Percentiles rank a stretch among this genome's conserved stretches.
phyloP scores from a whole-genome alignment of 306 rosid species.

The Benincasa hispida region DNA sequence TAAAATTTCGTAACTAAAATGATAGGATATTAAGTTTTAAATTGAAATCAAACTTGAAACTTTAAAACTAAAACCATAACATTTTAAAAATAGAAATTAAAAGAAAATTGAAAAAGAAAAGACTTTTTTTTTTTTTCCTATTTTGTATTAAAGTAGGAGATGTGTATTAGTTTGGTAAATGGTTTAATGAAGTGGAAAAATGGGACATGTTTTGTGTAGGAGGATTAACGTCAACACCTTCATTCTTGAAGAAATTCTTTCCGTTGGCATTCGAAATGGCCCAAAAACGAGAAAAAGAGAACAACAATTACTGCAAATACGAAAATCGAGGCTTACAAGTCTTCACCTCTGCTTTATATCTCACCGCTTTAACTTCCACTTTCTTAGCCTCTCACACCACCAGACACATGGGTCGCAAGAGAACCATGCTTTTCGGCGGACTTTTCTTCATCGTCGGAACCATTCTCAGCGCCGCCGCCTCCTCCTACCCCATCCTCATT shows the following conservation, averaged over 20 bases:
- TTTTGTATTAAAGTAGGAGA: too few relatives aligned
- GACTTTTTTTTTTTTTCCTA: too few relatives aligned
- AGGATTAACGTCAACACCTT: slow-evolving; percentile 48
- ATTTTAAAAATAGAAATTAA: too few relatives aligned
- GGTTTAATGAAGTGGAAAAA: background rate
- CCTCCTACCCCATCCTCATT: slow-evolving; percentile 14
- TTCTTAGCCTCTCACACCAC: slow-evolving; percentile 38
- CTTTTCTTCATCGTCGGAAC: slow-evolving; percentile 40
- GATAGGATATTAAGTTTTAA: too few relatives aligned
- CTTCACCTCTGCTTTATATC: slow-evolving; percentile 67
- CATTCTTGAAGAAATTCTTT: slow-evolving; percentile 42
- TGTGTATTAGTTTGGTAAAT: too few relatives aligned
- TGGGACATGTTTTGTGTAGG: slow-evolving; percentile 15
- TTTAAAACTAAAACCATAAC: too few relatives aligned
- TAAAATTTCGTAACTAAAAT: too few relatives aligned
- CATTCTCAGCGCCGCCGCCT: slow-evolving; percentile 8
- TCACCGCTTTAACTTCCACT: slow-evolving; percentile 47
- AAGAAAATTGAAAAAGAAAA: too few relatives aligned
- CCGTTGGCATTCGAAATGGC: slow-evolving; percentile 25
- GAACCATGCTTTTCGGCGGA: slow-evolving; percentile 56
- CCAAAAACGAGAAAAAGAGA: rapidly evolving
- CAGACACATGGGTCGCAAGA: slow-evolving; percentile 32
- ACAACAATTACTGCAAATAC: slow-evolving; percentile 60
- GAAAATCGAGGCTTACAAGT: slow-evolving; percentile 44
- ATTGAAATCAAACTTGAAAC: too few relatives aligned